Evolutionary conservation across 2,329 filamentous ascomycete species (phyloP).

Genomic region (Chalaropsis thielavioides): DNA sequence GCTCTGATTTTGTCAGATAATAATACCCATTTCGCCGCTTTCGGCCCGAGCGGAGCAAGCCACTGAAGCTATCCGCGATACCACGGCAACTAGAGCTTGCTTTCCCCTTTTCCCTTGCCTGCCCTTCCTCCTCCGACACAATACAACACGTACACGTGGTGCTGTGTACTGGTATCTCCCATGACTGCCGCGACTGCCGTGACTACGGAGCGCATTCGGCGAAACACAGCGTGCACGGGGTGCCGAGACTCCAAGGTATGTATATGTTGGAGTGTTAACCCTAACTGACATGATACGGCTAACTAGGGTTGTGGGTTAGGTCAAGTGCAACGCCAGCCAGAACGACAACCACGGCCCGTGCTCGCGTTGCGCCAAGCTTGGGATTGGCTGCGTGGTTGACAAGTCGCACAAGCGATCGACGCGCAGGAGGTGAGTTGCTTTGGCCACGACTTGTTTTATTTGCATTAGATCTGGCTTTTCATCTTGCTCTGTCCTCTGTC

Average conservation of each 20-base stretch:
- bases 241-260: constrained; percentile 22
- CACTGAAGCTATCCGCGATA: background rate
- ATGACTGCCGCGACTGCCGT: constrained; percentile 4
- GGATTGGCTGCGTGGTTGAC: constrained; percentile 32
- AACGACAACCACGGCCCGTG: constrained; percentile 28
- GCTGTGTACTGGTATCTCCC: background rate
- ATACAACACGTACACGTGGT: background rate
- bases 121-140: background rate
- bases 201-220: constrained; percentile 22
- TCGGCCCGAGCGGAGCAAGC: background rate
- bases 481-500: background rate
- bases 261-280: background rate
- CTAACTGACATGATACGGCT: background rate
- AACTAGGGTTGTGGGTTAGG: constrained; percentile 23
- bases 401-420: constrained; percentile 34
- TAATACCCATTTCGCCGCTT: background rate
- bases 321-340: constrained; percentile 31
- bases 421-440: constrained; percentile 27
- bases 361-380: constrained; percentile 32
- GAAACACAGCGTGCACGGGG: constrained; percentile 24
- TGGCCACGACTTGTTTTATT: background rate
- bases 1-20: no score
- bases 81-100: no score
- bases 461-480: background rate
- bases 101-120: background rate